Conservation (phyloP, 148 eudicot genomes). For the Bassia scoparia region DNA sequence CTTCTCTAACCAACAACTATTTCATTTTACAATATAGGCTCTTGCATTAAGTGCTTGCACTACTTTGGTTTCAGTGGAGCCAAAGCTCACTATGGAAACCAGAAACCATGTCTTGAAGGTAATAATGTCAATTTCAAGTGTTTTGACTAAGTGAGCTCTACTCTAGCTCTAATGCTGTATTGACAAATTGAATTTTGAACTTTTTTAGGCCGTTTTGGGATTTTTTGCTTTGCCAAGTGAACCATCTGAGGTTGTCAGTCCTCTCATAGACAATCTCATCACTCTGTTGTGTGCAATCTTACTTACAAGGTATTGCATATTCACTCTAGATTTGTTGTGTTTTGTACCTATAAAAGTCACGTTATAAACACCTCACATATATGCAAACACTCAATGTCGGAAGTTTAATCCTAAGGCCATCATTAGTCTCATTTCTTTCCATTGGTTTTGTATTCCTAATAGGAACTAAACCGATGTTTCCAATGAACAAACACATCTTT, state of each 20-base stretch:
- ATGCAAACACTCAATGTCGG: not conserved
- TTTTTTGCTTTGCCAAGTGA: conserved; percentile 87
- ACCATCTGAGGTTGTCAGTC: conserved; percentile 68
- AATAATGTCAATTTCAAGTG: not conserved
- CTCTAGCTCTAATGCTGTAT: not conserved
- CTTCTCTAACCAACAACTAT: not conserved
- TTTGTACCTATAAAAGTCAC: not conserved
- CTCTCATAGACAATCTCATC: conserved; percentile 81
- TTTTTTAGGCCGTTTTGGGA: conserved; percentile 80
- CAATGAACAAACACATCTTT: too few species aligned
- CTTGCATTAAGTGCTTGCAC: conserved; percentile 99
- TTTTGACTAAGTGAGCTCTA: conserved; percentile 6
- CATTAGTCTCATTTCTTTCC: too few species aligned
- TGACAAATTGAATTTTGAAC: conserved; percentile 12
- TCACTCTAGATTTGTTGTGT: not conserved
- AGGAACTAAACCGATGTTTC: too few species aligned
- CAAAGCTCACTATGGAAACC: conserved; percentile 78
- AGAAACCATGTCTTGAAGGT: conserved; percentile 92
- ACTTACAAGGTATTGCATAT: conserved; percentile 61
- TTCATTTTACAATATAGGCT: conserved; percentile 46
- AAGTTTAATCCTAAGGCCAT: too few species aligned
- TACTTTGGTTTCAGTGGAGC: conserved; percentile 97
- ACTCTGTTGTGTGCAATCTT: conserved; percentile 80
- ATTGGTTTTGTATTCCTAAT: too few species aligned
- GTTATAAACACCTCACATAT: not conserved